Conservation (phyloP, 371 early-diverging fungal genomes). For the Mortierella sp. region DNA sequence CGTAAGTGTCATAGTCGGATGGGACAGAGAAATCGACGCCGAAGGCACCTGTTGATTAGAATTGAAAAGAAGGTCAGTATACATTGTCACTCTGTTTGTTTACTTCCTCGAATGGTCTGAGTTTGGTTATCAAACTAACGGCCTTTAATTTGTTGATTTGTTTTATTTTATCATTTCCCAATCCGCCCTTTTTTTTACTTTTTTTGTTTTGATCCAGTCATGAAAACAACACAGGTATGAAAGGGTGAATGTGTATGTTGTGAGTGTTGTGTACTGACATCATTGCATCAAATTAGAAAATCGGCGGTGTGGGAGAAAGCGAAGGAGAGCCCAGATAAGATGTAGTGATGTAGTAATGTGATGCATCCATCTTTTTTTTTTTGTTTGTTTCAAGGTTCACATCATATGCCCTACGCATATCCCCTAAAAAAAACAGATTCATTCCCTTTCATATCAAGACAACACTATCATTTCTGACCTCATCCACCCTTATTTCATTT, state of each 20-base stretch:
- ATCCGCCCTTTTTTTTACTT: too few species aligned
- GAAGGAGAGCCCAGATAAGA: background rate
- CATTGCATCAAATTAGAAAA: background rate
- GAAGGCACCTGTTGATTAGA: conserved; percentile 69
- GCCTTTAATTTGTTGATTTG: background rate
- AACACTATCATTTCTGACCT: too few species aligned
- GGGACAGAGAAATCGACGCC: conserved; percentile 87
- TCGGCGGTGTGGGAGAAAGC: background rate
- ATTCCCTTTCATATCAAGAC: background rate
- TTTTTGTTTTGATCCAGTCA: too few species aligned
- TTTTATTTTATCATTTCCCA: background rate
- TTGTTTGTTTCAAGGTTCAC: conserved; percentile 2
- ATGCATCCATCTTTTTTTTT: background rate
- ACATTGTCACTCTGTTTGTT: background rate
- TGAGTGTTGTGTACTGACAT: background rate
- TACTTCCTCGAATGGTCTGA: background rate
- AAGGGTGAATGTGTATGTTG: background rate
- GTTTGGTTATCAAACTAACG: background rate
- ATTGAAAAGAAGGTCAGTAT: background rate
- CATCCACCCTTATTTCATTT: too few species aligned
- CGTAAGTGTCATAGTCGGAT: conserved; percentile 62
- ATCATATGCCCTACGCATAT: background rate
- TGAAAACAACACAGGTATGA: too few species aligned
- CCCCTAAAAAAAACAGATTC: background rate
- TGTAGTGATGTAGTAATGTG: background rate